Evolutionary conservation across 2,329 filamentous ascomycete genomes (phyloP).

Genomic region (Penicillium sp.): DNA sequence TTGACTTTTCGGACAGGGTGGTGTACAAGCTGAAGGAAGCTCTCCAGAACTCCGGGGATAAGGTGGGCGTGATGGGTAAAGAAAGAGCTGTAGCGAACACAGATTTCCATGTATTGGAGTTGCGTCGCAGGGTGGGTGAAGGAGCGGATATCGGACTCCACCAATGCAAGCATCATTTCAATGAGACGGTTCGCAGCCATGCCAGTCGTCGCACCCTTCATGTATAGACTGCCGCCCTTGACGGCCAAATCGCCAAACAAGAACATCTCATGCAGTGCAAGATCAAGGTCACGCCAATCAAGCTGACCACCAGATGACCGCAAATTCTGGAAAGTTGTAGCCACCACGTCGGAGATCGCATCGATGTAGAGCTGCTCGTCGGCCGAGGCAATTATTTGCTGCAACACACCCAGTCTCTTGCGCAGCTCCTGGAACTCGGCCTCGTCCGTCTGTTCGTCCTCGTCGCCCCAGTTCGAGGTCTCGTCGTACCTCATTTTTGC

Average conservation of each 20-base stretch:
- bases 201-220: conserved; percentile 76
- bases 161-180: conserved; percentile 93
- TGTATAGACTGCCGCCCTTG: conserved; percentile 78
- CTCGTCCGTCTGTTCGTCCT: conserved; percentile 93
- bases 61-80: conserved; percentile 80
- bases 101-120: conserved; percentile 97
- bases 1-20: conserved; percentile 83
- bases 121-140: conserved; percentile 89
- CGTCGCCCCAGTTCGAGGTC: conserved; percentile 86
- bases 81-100: conserved; percentile 86
- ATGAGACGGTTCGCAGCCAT: conserved; percentile 76
- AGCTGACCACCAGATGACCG: conserved; percentile 69
- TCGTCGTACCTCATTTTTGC: conserved; percentile 97
- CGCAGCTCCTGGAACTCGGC: conserved; percentile 95
- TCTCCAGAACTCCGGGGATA: conserved; percentile 83
- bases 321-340: conserved; percentile 76
- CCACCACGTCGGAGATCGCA: conserved; percentile 82
- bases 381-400: conserved; percentile 86
- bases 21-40: conserved; percentile 86
- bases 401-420: conserved; percentile 81
- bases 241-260: conserved; percentile 93
- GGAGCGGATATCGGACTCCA: conserved; percentile 80
- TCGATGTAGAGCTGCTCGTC: conserved; percentile 87
- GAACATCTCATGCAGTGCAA: conserved; percentile 93
- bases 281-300: conserved; percentile 92